Base-by-base conservation (phyloP, 1,139 yeast species). In the Diutina mesorugosa region DNA sequence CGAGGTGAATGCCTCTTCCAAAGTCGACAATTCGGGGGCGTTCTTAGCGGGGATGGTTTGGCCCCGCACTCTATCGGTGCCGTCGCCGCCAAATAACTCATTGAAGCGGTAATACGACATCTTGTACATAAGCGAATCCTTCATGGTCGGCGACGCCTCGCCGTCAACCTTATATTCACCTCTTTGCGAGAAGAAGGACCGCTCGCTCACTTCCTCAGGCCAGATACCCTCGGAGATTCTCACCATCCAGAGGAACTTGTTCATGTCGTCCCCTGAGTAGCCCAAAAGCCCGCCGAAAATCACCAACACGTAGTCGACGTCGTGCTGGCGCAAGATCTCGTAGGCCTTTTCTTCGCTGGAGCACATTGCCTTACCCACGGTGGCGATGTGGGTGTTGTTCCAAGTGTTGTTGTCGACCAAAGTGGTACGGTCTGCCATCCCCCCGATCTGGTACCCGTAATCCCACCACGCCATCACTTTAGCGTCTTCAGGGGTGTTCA, bases 401-500 rank as follows among this genome's bases (percentile, higher is more conserved):
- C 99, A 95, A 10, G 99, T 95, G 72, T 95, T 95, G 79, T 95
- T 95, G 71, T 95, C 99, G 52, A 95, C 99, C 63, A 95, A 79
- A 5, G 99, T 95, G 61, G 99, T 93, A 69, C 99, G 84, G 72
- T 95, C 99, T 54, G 99, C 99, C 98, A 95, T 93, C 60, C 99
- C 99, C 64, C 99, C 99, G 66, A 95, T 95, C 73, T 95, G 99
- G 72, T 95, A 95, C 57, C 99, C 99, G 69, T 95, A 95, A 77
- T 95, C 99, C 99, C 99, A 95, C 99, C 99, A 95, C 7, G 98
- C 87, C 87, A 95, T 90, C 61, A 95, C 87, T 71, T 89, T 90
- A 55, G 97, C 87, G 68, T 95, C 99, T 69, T 91, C 97, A 4
- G 89, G 84, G 0, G 99, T 93, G 73, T 95, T 95, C 97, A 93